Base-by-base conservation (phyloP, 1,139 yeast species). In the Kodamaea plutei region DNA sequence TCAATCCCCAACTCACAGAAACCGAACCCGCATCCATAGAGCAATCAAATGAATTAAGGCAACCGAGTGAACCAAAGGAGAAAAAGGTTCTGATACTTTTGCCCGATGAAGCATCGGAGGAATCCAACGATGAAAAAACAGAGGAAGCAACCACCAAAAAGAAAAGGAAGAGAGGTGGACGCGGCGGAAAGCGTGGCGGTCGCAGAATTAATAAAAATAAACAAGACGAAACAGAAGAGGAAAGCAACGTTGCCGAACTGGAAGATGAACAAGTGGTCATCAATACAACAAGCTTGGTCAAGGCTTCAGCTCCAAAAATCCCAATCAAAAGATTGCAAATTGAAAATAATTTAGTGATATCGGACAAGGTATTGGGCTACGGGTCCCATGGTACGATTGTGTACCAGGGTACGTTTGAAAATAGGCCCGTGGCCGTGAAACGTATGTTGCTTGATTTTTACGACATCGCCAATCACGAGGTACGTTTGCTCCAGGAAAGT, bases 321-420 rank as follows among this genome's bases (percentile, higher is more conserved):
- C 51, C 56, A 8, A 34, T 45, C 21, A 64, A 58, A 44, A 62
- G 56, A 39, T 54, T 66, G 12, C 71, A 64, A 37, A 61, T 65
- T 28, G 72, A 66, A 37, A 77, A 73, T 34, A 79, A 77, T 32
- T 58, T 87, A 37, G 60, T 71, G 0, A 76, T 89, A 2, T 76
- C 93, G 0, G 84, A 84, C 42, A 76, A 73, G 26, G 72, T 88
- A 15, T 60, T 91, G 29, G 98, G 99, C 1, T 87, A 85, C 52
- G 99, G 99, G 2, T 87, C 96, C 2, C 96, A 91, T 49, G 98
- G 98, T 18, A 91, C 98, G 0, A 88, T 89, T 16, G 98, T 91
- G 1, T 87, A 79, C 53, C 77, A 83, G 50, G 98, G 98, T 1
- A 73, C 77, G 4, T 91, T 89, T 59, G 96, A 89, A 48, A 82